A percentile compares a stretch with the other conserved stretches of the same genome.
These are phyloP conservation scores for Hypoxylon sp. DNA, from an alignment of 2,329 filamentous ascomycete species.

Conservation along the genomic window DNA sequence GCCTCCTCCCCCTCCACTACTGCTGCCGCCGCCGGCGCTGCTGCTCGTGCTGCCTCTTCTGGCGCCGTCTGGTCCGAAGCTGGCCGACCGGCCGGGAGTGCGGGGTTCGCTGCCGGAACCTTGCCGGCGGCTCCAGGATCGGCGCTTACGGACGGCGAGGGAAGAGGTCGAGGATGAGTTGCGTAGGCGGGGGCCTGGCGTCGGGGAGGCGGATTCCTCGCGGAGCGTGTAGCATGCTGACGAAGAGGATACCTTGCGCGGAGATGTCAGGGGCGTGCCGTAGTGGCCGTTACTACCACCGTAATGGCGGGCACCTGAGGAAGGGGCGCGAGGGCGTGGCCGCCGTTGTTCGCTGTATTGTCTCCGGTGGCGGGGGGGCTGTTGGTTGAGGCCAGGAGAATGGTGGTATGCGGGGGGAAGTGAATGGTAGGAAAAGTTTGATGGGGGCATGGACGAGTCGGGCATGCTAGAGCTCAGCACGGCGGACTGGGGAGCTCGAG, in stretches of 20 bases:
- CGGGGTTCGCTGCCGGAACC: constrained; percentile 32
- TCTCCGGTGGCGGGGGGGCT: constrained; percentile 37
- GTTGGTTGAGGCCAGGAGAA: not conserved
- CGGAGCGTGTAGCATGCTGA: constrained; percentile 55
- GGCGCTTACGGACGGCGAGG: constrained; percentile 56
- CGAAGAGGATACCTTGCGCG: constrained; percentile 57
- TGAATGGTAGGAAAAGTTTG: constrained; percentile 43
- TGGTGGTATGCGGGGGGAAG: constrained; percentile 33
- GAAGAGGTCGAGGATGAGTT: constrained; percentile 41
- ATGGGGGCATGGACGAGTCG: constrained; percentile 31
- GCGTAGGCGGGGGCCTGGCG: constrained; percentile 51
- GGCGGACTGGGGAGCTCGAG: constrained; percentile 57
- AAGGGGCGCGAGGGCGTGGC: constrained; percentile 68
- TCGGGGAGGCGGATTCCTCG: constrained; percentile 58
- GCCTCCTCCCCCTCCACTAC: constrained; percentile 50
- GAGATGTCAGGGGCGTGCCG: constrained; percentile 54
- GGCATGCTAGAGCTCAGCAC: constrained; percentile 55
- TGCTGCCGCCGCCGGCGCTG: constrained; percentile 49
- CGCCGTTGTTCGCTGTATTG: constrained; percentile 58
- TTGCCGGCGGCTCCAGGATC: constrained; percentile 55
- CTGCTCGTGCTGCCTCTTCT: constrained; percentile 9
- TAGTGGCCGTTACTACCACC: constrained; percentile 46
- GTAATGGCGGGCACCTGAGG: constrained; percentile 67
- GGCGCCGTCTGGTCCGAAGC: constrained; percentile 20
- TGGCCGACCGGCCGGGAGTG: constrained; percentile 36